These are phyloP conservation scores for Syzygium syzygioides DNA, from an alignment of 441 rosid species.

Conservation along the genomic window DNA sequence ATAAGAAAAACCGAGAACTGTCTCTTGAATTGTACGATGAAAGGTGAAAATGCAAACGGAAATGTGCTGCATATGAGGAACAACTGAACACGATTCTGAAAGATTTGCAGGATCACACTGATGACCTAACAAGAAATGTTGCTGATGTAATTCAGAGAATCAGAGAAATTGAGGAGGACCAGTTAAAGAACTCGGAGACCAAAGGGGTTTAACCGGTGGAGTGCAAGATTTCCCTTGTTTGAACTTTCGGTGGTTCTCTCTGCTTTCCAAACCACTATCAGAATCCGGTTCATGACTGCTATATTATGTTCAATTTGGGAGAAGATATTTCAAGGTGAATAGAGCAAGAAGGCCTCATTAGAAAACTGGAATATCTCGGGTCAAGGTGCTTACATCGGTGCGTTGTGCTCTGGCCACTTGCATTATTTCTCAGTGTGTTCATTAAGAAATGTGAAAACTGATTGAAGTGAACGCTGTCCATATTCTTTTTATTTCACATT, in stretches of 20 bases:
- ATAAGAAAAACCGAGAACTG: slow-evolving; percentile 9
- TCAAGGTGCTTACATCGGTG: not conserved
- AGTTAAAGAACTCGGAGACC: not conserved
- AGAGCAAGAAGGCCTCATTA: not conserved
- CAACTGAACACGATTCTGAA: slow-evolving; percentile 6
- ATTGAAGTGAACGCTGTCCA: not conserved
- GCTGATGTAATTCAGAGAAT: slow-evolving; percentile 10
- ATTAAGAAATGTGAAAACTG: not conserved
- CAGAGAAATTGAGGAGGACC: not conserved
- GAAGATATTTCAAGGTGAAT: not conserved
- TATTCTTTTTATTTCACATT: not conserved
- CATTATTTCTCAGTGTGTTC: not conserved
- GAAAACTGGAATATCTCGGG: not conserved
- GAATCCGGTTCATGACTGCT: not conserved
- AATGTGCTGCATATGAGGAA: slow-evolving; percentile 8
- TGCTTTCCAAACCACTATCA: not conserved
- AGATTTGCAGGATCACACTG: slow-evolving; percentile 6
- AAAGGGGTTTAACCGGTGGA: not conserved
- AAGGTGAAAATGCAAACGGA: not conserved
- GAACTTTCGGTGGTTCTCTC: not conserved
- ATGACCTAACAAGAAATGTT: slow-evolving; percentile 10
- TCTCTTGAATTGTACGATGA: slow-evolving; percentile 9
- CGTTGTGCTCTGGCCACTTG: not conserved
- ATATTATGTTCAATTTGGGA: not conserved
- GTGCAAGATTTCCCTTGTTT: not conserved